A percentile compares a stretch with the other conserved stretches of the same genome.
These are phyloP conservation scores for Penicillium sp. DNA, from an alignment of 2,329 filamentous ascomycete species.

Conservation along the genomic window DNA sequence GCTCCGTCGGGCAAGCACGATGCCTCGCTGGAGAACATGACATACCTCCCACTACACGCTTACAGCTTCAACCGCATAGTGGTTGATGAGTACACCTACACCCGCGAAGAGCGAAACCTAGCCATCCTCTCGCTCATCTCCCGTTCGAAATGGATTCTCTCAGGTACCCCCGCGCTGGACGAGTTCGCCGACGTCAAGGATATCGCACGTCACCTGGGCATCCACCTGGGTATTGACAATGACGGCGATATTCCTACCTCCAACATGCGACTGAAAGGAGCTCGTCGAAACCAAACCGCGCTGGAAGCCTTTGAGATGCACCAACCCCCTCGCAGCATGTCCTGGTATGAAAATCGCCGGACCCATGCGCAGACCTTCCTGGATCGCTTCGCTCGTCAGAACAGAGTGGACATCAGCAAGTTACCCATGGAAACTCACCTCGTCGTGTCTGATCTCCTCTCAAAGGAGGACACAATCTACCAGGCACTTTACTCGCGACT, in stretches of 20 bases:
- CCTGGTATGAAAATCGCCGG: slow-evolving; percentile 60
- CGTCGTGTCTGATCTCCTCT: slow-evolving; percentile 51
- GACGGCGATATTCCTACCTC: slow-evolving; percentile 54
- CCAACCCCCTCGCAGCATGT: slow-evolving; percentile 55
- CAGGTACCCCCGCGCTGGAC: slow-evolving; percentile 65
- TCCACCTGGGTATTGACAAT: slow-evolving; percentile 62
- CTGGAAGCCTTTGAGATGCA: slow-evolving; percentile 64
- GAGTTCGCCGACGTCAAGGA: slow-evolving; percentile 66
- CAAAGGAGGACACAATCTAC: slow-evolving; percentile 60
- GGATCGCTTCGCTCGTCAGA: slow-evolving; percentile 58
- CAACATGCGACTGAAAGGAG: slow-evolving; percentile 51
- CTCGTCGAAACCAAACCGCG: slow-evolving; percentile 39
- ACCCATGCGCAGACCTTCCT: slow-evolving; percentile 62
- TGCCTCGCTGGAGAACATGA: slow-evolving; percentile 38
- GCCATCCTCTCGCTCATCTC: slow-evolving; percentile 56
- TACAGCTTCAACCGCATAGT: slow-evolving; percentile 67
- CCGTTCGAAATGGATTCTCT: slow-evolving; percentile 66
- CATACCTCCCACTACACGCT: slow-evolving; percentile 59
- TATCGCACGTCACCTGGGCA: slow-evolving; percentile 62
- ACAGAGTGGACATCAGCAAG: slow-evolving; percentile 52
- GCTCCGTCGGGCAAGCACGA: slow-evolving; percentile 16
- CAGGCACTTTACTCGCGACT: slow-evolving; percentile 52
- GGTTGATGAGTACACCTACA: slow-evolving; percentile 69
- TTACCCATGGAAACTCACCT: slow-evolving; percentile 55
- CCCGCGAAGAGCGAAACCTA: slow-evolving; percentile 50